phyloP scores from a whole-genome alignment of 2,329 filamentous ascomycete genomes.

The Conoideocrella luteorostrata region DNA sequence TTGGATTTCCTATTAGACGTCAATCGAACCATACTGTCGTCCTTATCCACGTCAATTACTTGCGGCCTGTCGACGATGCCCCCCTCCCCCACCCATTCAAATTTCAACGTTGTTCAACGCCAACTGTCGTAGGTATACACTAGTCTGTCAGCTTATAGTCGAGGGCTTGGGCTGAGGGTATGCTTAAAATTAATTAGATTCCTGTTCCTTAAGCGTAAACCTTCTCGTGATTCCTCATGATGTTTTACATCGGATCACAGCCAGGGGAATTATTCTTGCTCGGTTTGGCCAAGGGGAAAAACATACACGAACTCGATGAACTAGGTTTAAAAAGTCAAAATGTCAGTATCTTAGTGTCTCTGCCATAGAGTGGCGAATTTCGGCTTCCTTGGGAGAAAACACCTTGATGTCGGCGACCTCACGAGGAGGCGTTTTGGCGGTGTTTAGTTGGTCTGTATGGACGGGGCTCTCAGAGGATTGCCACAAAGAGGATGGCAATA shows the following conservation, averaged over 20 bases:
- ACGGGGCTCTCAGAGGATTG: conserved; percentile 16
- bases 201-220: conserved; percentile 8
- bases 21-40: conserved; percentile 38
- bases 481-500: no score
- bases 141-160: not conserved
- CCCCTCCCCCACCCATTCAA: conserved; percentile 14
- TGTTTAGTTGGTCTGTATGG: conserved; percentile 24
- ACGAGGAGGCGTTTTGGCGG: conserved; percentile 93
- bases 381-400: conserved; percentile 6
- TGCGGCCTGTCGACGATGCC: conserved; percentile 19
- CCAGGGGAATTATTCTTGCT: conserved; percentile 4
- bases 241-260: not conserved
- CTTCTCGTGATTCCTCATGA: no score
- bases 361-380: not conserved
- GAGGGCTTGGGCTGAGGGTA: conserved; percentile 39
- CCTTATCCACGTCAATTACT: conserved; percentile 20
- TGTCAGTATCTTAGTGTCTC: conserved; percentile 3
- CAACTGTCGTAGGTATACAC: not conserved
- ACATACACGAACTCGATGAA: conserved; percentile 99
- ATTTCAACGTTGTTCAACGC: conserved; percentile 15
- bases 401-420: conserved; percentile 95
- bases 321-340: conserved; percentile 38
- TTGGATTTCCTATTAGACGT: conserved; percentile 37
- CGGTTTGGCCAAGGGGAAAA: conserved; percentile 15
- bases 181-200: conserved; percentile 15